These are phyloP conservation scores for Lactarius tabidus DNA, from an alignment of 768 basidiomycete species.

Conservation along the genomic window DNA sequence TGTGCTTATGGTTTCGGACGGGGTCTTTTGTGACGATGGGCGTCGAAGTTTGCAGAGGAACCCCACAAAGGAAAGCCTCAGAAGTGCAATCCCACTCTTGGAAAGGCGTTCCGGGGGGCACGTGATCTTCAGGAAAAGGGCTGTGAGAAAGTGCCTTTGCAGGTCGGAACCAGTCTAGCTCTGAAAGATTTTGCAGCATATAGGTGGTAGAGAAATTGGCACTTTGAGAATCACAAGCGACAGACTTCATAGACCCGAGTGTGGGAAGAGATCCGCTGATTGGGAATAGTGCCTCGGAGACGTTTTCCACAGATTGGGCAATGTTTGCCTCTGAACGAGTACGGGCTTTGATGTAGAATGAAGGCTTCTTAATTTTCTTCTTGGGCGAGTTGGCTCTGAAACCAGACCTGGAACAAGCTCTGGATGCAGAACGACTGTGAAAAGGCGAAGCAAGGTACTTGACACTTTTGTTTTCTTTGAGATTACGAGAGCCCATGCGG, in stretches of 20 bases:
- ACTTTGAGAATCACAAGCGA: neutral
- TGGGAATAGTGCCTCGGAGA: conserved; percentile 4
- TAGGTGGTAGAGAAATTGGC: conserved; percentile 8
- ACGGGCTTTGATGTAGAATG: conserved; percentile 36
- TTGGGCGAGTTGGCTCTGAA: conserved; percentile 24
- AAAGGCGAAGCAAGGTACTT: conserved; percentile 43
- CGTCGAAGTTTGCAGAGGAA: conserved; percentile 24
- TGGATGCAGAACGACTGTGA: conserved; percentile 42
- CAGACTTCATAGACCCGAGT: conserved; percentile 15
- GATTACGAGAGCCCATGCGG: conserved; percentile 39
- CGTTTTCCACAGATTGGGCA: neutral
- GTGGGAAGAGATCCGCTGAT: conserved; percentile 16
- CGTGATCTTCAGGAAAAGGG: conserved; percentile 23
- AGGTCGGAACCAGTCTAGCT: conserved; percentile 32
- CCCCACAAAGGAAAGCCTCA: conserved; percentile 18
- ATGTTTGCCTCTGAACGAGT: conserved; percentile 35
- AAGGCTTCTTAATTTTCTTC: conserved; percentile 23
- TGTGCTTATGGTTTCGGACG: neutral
- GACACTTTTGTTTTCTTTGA: conserved; percentile 38
- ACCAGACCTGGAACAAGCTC: conserved; percentile 35
- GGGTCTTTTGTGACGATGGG: conserved; percentile 12
- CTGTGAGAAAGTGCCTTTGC: conserved; percentile 30
- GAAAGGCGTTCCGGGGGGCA: conserved; percentile 24
- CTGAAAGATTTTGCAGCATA: conserved; percentile 22
- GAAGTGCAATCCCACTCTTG: conserved; percentile 14